These are phyloP conservation scores for Clathrospora elynae DNA, from an alignment of 2,329 filamentous ascomycete genomes.

Conservation along the genomic window DNA sequence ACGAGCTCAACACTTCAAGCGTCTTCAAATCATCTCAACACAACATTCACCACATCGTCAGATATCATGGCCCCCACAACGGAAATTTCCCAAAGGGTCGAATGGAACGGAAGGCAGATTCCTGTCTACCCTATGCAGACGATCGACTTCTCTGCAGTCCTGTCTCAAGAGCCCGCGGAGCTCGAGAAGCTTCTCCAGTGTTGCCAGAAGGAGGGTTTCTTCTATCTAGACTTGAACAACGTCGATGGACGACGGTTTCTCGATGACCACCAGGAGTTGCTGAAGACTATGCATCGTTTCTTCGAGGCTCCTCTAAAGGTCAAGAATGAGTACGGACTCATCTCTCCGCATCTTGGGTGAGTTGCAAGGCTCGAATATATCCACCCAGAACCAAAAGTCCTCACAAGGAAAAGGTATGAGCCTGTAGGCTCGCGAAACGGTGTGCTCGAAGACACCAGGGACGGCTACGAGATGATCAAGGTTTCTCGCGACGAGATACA, in stretches of 20 bases:
- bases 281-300: constrained; percentile 62
- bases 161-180: constrained; percentile 61
- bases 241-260: constrained; percentile 61
- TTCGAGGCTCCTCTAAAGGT: constrained; percentile 59
- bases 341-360: constrained; percentile 60
- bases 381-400: neutral
- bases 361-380: constrained; percentile 25
- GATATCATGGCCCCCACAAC: constrained; percentile 31
- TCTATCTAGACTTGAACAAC: constrained; percentile 60
- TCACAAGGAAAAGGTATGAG: constrained; percentile 18
- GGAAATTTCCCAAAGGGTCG: constrained; percentile 30
- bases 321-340: constrained; percentile 63
- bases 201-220: constrained; percentile 60
- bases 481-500: constrained; percentile 43
- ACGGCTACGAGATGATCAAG: constrained; percentile 45
- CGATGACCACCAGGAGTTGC: constrained; percentile 58
- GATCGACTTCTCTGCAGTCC: constrained; percentile 58
- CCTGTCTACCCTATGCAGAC: constrained; percentile 49
- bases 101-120: constrained; percentile 41
- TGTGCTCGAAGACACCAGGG: constrained; percentile 36
- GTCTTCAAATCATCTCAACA: neutral
- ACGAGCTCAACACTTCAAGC: neutral
- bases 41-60: neutral
- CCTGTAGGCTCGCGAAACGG: constrained; percentile 38
- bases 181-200: constrained; percentile 57